Percentiles rank a stretch among this genome's conserved stretches.
Conservation (phyloP, 2,329 filamentous ascomycete species). For the Simplicillium aogashimaense region DNA sequence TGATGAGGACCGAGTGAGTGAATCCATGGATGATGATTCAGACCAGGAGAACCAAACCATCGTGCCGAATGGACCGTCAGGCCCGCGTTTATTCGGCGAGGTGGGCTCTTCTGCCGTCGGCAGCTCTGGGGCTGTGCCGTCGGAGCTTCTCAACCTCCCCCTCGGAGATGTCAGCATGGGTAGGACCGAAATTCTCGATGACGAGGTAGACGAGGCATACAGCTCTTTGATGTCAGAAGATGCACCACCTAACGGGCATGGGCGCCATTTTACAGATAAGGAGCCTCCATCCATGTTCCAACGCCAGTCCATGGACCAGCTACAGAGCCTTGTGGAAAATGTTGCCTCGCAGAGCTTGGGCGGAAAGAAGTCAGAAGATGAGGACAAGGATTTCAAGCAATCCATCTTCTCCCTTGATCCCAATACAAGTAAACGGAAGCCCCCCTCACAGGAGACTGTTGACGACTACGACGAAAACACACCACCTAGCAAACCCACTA, state of each 20-base stretch:
- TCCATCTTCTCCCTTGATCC: conserved; percentile 23
- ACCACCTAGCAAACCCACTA: conserved; percentile 31
- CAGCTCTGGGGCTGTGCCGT: conserved; percentile 40
- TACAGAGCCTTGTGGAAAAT: conserved; percentile 42
- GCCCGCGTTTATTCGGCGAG: conserved; percentile 42
- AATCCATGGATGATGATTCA: conserved; percentile 52
- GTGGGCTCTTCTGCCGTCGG: conserved; percentile 42
- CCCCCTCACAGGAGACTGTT: conserved; percentile 35
- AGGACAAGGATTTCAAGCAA: conserved; percentile 11
- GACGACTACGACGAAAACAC: conserved; percentile 37
- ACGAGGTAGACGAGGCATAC: conserved; percentile 29
- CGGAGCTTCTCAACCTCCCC: conserved; percentile 38
- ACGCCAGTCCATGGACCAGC: conserved; percentile 34
- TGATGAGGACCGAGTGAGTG: conserved; percentile 28
- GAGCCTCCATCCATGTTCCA: conserved; percentile 24
- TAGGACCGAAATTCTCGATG: conserved; percentile 32
- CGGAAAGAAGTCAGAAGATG: conserved; percentile 21
- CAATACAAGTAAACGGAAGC: conserved; percentile 46
- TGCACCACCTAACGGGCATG: conserved; percentile 10
- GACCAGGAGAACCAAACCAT: conserved; percentile 73
- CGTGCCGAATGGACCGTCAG: conserved; percentile 31
- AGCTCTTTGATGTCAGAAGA: conserved; percentile 30
- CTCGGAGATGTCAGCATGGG: conserved; percentile 27
- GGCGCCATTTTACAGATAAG: background rate
- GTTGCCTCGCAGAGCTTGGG: conserved; percentile 46